Evolutionary conservation across 2,329 filamentous ascomycete genomes (phyloP), one percentile per base, ranked within the genome.

Genomic region (Metarhizium anisopliae): DNA sequence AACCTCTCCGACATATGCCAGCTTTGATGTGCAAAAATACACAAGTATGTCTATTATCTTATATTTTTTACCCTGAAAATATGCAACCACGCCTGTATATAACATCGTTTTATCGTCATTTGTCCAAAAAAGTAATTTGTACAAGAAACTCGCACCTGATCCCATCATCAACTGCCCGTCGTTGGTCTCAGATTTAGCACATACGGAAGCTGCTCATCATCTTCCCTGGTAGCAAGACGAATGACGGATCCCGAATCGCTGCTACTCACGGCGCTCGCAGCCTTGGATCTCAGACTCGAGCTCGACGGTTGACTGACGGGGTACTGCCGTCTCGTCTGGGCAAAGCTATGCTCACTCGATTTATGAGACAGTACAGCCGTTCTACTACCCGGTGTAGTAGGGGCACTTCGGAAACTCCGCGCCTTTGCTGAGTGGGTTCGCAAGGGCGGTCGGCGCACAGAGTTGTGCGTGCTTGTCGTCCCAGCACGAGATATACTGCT

Each of bases 391-490:
- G 78, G 73, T 30, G 79, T 81, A n/a, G 77, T 80, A 0, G 79
- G 79, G 16, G 79, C 79, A 6, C 79, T 81, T 53, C 74, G 70
- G 60, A 76, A 82, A 47, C 68, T 70, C 70, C 75, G 72, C 7
- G 73, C 75, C 30, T 70, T 70, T 6, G 70, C 69, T 6, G 76
- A 79, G 16, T 74, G 71, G 42, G 71, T 71, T 32, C 74, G 72
- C 53, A 62, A 58, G 25, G 25, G 47, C 43, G 29, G 43, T 25
- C 69, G 60, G 7, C 64, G 64, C 14, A 63, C 58, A 2, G 70
- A 73, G 53, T 62, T 66, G 16, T 63, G 64, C 13, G 67, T 68
- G 61, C 69, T 72, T 40, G 60, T 60, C 36, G 63, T 65, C 20
- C 61, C 61, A 1, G 67, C 66, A 4, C 58, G 62, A 13, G 67